These are phyloP conservation scores for Tuber borchii DNA, from an alignment of 495 filamentous ascomycete species.

Conservation along the genomic window DNA sequence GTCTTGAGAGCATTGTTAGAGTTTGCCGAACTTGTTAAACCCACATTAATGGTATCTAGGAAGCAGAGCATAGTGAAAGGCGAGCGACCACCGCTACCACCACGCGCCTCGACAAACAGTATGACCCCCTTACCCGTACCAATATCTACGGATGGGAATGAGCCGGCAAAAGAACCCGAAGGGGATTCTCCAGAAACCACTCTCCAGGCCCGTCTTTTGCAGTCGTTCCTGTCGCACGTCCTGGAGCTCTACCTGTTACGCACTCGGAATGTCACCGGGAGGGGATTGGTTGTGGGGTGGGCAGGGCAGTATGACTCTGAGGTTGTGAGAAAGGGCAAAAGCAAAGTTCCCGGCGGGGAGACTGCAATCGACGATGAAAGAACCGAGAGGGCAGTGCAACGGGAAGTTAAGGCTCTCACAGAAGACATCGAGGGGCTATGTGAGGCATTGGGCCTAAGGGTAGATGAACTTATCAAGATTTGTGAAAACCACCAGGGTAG, in stretches of 20 bases:
- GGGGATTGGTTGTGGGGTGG: constrained; percentile 66
- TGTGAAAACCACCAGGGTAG: constrained; percentile 37
- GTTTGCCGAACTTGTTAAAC: constrained; percentile 36
- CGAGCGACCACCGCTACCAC: constrained; percentile 37
- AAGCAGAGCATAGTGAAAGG: constrained; percentile 23
- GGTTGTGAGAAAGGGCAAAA: constrained; percentile 36
- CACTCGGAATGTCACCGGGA: constrained; percentile 46
- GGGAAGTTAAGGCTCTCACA: constrained; percentile 28
- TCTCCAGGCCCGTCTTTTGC: constrained; percentile 63
- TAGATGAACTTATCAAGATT: constrained; percentile 49
- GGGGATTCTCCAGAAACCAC: constrained; percentile 50
- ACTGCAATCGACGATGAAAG: constrained; percentile 40
- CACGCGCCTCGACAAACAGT: constrained; percentile 27
- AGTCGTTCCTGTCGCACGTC: constrained; percentile 79
- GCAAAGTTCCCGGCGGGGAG: constrained; percentile 36
- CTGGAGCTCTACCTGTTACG: constrained; percentile 69
- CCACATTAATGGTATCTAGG: constrained; percentile 22
- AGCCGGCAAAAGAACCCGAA: constrained; percentile 49
- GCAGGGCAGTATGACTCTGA: constrained; percentile 51
- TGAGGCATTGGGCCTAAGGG: constrained; percentile 43
- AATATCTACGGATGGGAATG: not conserved
- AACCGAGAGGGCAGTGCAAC: constrained; percentile 32
- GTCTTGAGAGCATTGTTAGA: constrained; percentile 27
- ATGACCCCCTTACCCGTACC: constrained; percentile 13
- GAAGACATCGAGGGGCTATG: constrained; percentile 36